phyloP scores from a whole-genome alignment of 148 eudicot species.

The Dysphania ambrosioides region DNA sequence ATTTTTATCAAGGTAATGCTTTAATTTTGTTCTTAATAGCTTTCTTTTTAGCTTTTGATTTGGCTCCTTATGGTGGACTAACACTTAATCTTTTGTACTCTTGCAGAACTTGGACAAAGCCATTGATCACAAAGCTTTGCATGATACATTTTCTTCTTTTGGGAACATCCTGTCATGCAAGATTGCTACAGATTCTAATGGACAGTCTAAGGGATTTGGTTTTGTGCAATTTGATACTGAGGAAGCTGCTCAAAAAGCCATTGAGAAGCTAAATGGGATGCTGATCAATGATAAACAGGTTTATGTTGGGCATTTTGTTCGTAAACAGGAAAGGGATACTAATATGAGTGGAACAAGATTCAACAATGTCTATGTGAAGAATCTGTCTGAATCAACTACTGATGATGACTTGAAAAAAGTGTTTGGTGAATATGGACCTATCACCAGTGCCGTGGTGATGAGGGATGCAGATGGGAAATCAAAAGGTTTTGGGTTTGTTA shows the following conservation, averaged over 20 bases:
- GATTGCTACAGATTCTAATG: constrained; percentile 39
- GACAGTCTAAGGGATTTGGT: constrained; percentile 56
- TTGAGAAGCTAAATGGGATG: constrained; percentile 46
- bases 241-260: constrained; percentile 51
- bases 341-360: constrained; percentile 24
- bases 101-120: constrained; percentile 47
- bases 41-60: background rate
- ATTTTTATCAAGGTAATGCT: constrained; percentile 45
- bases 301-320: constrained; percentile 42
- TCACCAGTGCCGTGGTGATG: constrained; percentile 43
- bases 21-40: background rate
- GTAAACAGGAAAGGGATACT: constrained; percentile 43
- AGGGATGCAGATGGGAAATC: constrained; percentile 41
- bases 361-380: constrained; percentile 44
- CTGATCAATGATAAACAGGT: constrained; percentile 42
- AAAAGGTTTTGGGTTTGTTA: constrained; percentile 46
- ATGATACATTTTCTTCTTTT: constrained; percentile 42
- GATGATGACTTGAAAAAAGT: constrained; percentile 35
- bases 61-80: background rate
- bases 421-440: constrained; percentile 42
- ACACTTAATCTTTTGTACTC: background rate
- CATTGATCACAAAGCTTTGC: constrained; percentile 45
- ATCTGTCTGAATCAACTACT: constrained; percentile 31
- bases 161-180: constrained; percentile 50
- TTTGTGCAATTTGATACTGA: constrained; percentile 50